Conservation (phyloP, 768 basidiomycete species). For the Gelatoporia subvermispora region DNA sequence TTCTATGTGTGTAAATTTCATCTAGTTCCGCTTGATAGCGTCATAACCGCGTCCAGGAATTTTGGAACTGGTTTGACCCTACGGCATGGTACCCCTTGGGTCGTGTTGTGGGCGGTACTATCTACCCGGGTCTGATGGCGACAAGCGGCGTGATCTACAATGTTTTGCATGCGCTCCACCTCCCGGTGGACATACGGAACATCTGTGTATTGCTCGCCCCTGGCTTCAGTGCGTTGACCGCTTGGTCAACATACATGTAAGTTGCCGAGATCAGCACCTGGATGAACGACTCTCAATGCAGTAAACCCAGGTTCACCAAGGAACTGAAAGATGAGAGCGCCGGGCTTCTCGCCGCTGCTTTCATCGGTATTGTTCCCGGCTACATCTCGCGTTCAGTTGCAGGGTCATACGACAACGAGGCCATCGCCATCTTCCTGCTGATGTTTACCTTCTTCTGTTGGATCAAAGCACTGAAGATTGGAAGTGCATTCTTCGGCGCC, state of each 20-base stretch:
- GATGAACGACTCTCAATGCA: background rate
- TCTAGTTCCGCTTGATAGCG: slow-evolving; percentile 5
- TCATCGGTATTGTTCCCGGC: slow-evolving; percentile 96
- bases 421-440: slow-evolving; percentile 98
- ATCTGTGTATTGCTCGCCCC: slow-evolving; percentile 96
- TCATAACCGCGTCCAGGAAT: slow-evolving; percentile 60
- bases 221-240: slow-evolving; percentile 94
- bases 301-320: slow-evolving; percentile 73
- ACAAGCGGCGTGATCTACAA: slow-evolving; percentile 98
- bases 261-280: background rate
- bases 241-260: slow-evolving; percentile 94
- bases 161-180: slow-evolving; percentile 77
- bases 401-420: slow-evolving; percentile 99
- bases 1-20: slow-evolving; percentile 72
- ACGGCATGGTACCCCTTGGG: slow-evolving; percentile 99
- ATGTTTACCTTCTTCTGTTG: slow-evolving; percentile 98
- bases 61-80: slow-evolving; percentile 99
- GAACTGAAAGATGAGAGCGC: slow-evolving; percentile 95
- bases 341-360: slow-evolving; percentile 93
- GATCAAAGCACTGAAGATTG: slow-evolving; percentile 94
- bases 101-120: slow-evolving; percentile 95
- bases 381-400: slow-evolving; percentile 99
- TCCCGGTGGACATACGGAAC: slow-evolving; percentile 96
- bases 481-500: slow-evolving; percentile 89
- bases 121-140: slow-evolving; percentile 98